phyloP scores from a whole-genome alignment of 2,329 filamentous ascomycete species.

The Calonectria crousiana region DNA sequence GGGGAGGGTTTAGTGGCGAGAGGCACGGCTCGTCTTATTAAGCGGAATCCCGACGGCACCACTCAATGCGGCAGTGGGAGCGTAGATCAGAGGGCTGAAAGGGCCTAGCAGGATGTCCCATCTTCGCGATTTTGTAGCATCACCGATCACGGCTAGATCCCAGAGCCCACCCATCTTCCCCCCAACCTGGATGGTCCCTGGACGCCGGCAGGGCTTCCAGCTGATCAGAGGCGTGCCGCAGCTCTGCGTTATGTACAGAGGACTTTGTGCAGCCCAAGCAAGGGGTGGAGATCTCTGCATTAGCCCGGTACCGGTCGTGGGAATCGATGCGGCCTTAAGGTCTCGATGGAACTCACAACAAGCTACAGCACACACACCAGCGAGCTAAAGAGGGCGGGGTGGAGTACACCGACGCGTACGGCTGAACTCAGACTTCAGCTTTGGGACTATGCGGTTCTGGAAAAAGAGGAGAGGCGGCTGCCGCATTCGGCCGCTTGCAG shows the following conservation, averaged over 20 bases:
- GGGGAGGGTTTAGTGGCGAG: background rate
- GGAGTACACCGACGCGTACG: background rate
- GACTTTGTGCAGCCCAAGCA: background rate
- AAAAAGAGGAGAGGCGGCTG: background rate
- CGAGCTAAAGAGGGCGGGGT: no score
- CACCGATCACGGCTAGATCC: background rate
- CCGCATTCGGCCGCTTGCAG: background rate
- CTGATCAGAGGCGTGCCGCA: background rate
- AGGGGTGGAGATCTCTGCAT: slow-evolving; percentile 1
- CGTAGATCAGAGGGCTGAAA: background rate
- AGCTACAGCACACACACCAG: background rate
- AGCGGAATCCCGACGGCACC: background rate
- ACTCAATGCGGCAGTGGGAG: background rate
- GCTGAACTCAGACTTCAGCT: background rate
- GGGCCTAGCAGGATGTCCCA: background rate
- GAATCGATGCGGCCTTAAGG: background rate
- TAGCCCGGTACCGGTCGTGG: background rate
- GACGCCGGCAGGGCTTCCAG: background rate
- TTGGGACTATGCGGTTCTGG: background rate
- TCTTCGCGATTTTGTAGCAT: background rate
- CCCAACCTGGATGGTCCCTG: background rate
- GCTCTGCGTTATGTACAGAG: background rate
- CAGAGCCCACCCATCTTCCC: background rate
- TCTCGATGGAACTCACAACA: background rate
- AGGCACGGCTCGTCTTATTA: background rate